phyloP scores from a whole-genome alignment of 2,329 filamentous ascomycete genomes.

The Claviceps fusiformis region DNA sequence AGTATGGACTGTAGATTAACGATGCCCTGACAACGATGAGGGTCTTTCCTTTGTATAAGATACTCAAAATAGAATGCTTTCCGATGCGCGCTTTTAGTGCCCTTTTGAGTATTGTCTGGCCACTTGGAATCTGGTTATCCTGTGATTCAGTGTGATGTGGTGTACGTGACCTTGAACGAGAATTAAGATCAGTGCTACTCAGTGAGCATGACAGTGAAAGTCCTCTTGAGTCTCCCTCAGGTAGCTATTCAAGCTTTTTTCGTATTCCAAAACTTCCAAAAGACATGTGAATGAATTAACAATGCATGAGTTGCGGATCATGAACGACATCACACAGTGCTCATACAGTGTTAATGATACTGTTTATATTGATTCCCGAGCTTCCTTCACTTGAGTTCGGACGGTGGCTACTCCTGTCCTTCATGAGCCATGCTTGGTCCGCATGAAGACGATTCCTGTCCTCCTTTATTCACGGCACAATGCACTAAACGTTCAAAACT shows the following conservation, averaged over 20 bases:
- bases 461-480: not conserved
- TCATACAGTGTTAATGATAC: not conserved
- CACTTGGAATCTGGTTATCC: no score
- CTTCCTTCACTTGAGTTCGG: no score
- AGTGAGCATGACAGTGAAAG: not conserved
- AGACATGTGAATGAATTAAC: not conserved
- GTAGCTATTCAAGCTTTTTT: not conserved
- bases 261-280: not conserved
- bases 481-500: not conserved
- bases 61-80: conserved; percentile 22
- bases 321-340: not conserved
- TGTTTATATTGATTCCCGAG: not conserved
- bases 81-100: not conserved
- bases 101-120: not conserved
- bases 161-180: not conserved
- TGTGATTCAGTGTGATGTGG: not conserved
- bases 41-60: conserved; percentile 24
- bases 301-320: no score
- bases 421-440: not conserved
- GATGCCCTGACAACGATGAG: conserved; percentile 11
- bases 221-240: not conserved
- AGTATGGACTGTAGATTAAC: conserved; percentile 15
- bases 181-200: not conserved
- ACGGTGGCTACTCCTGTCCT: not conserved
- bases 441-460: not conserved